Conservation (phyloP, 1,284 basidiomycete genomes). For the Neolentinus lepideus region DNA sequence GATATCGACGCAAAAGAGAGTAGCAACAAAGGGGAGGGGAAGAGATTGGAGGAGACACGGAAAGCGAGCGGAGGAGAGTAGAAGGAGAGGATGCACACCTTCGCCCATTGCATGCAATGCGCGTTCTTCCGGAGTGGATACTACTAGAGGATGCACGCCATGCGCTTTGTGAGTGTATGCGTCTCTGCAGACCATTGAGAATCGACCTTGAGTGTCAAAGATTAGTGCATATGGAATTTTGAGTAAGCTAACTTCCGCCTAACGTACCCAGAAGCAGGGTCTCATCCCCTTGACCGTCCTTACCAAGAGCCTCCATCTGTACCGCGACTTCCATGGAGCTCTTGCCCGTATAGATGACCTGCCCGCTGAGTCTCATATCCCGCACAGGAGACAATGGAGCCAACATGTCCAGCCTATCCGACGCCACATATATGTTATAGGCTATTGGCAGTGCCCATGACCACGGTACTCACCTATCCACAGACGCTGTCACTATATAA, state of each 20-base stretch:
- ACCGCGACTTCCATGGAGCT: slow-evolving; percentile 81
- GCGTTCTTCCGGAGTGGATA: slow-evolving; percentile 57
- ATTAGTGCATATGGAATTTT: not conserved
- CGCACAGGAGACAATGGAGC: slow-evolving; percentile 47
- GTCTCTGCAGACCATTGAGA: slow-evolving; percentile 82
- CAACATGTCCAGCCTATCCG: slow-evolving; percentile 55
- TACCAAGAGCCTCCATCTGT: slow-evolving; percentile 65
- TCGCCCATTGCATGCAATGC: slow-evolving; percentile 61
- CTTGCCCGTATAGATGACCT: slow-evolving; percentile 72
- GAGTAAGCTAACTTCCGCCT: no score
- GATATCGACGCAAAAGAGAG: no score
- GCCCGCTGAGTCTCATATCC: slow-evolving; percentile 70
- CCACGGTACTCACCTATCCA: slow-evolving; percentile 51
- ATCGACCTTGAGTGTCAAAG: slow-evolving; percentile 38
- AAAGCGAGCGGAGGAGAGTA: not conserved
- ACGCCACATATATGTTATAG: not conserved
- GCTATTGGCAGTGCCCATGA: slow-evolving; percentile 2
- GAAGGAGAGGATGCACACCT: slow-evolving; percentile 30
- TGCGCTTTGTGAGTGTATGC: slow-evolving; percentile 58
- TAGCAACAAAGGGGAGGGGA: no score
- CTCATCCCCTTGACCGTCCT: slow-evolving; percentile 34
- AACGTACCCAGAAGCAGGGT: slow-evolving; percentile 61
- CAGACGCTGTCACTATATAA: slow-evolving; percentile 78
- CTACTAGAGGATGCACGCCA: slow-evolving; percentile 57
- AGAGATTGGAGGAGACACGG: not conserved